These are phyloP conservation scores for Lentinula aciculospora DNA, from an alignment of 768 basidiomycete genomes.

Conservation along the genomic window DNA sequence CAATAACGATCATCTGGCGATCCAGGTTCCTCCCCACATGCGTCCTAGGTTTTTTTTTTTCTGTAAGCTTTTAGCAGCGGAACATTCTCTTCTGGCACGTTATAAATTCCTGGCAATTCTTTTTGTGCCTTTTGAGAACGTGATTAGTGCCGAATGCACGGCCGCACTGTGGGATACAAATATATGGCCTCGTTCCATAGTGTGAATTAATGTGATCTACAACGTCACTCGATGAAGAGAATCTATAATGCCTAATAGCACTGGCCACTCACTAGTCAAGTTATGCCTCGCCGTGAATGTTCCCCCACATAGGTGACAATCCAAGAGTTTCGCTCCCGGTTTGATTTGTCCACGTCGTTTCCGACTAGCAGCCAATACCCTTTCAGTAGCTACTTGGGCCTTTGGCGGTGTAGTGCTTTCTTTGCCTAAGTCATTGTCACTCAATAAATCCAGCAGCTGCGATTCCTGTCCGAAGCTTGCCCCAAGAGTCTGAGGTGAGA, in stretches of 20 bases:
- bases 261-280: background rate
- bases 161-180: background rate
- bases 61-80: background rate
- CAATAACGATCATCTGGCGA: too few species aligned
- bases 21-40: too few species aligned
- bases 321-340: background rate
- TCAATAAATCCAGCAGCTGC: background rate
- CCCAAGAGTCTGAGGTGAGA: background rate
- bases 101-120: background rate
- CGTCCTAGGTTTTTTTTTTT: too few species aligned
- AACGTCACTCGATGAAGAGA: background rate
- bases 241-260: background rate
- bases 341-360: background rate
- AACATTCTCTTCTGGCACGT: background rate
- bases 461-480: background rate
- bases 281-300: slow-evolving; percentile 1
- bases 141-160: background rate
- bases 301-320: background rate
- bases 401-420: background rate
- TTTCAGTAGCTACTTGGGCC: background rate
- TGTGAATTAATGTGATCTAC: background rate
- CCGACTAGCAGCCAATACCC: background rate
- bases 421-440: background rate
- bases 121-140: background rate
- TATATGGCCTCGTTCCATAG: background rate